A percentile compares a stretch with the other conserved stretches of the same genome.
Conservation (phyloP, 805 yeast species). For the Zygotorulaspora danielsina region DNA sequence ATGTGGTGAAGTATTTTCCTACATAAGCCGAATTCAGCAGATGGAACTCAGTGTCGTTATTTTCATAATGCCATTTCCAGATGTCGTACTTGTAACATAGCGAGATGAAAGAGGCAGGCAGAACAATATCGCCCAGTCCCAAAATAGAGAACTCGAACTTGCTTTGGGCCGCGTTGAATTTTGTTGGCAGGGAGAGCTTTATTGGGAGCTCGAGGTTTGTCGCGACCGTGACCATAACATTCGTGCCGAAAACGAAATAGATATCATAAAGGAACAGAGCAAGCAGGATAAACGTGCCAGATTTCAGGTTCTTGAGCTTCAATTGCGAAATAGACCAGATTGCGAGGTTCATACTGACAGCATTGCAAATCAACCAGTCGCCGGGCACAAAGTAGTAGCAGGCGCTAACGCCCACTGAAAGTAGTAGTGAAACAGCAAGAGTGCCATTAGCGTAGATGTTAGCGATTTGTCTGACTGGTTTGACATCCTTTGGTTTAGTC, state of each 20-base stretch:
- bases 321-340: slow-evolving; percentile 41
- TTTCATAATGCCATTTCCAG: slow-evolving; percentile 36
- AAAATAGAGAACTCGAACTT: slow-evolving; percentile 36
- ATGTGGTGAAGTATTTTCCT: slow-evolving; percentile 44
- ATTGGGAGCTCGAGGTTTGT: slow-evolving; percentile 48
- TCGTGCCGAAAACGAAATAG: slow-evolving; percentile 61
- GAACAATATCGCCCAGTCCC: slow-evolving; percentile 63
- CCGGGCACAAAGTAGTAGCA: slow-evolving; percentile 27
- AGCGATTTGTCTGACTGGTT: slow-evolving; percentile 32
- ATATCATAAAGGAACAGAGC: slow-evolving; percentile 59
- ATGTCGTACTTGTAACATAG: slow-evolving; percentile 54
- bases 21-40: slow-evolving; percentile 36
- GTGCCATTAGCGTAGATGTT: slow-evolving; percentile 37
- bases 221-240: slow-evolving; percentile 62
- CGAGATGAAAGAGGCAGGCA: slow-evolving; percentile 54
- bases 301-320: slow-evolving; percentile 42
- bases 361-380: slow-evolving; percentile 48
- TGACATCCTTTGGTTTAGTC: slow-evolving; percentile 18
- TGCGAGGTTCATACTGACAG: slow-evolving; percentile 42
- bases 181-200: slow-evolving; percentile 27
- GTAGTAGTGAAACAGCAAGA: slow-evolving; percentile 25
- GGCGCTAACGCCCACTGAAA: slow-evolving; percentile 17
- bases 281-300: slow-evolving; percentile 43
- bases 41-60: slow-evolving; percentile 39
- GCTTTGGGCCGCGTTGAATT: slow-evolving; percentile 11